These are phyloP conservation scores for Coleophoma crateriformis DNA, from an alignment of 2,329 filamentous ascomycete species.

Conservation along the genomic window DNA sequence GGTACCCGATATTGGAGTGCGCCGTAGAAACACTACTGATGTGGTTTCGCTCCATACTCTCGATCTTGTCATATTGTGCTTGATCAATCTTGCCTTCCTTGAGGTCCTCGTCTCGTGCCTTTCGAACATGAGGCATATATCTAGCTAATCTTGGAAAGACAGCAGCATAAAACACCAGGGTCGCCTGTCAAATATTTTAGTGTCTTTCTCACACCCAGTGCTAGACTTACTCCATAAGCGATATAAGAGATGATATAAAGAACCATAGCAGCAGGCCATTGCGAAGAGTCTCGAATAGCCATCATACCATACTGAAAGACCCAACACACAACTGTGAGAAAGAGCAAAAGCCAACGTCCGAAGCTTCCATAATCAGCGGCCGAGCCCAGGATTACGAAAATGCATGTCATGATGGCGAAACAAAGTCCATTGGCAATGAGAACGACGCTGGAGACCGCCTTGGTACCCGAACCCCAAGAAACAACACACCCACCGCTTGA, in stretches of 20 bases:
- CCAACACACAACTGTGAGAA: conserved; percentile 34
- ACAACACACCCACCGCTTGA: conserved; percentile 29
- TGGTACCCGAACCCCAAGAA: conserved; percentile 30
- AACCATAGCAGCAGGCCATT: conserved; percentile 35
- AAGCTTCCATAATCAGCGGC: conserved; percentile 36
- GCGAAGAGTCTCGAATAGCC: conserved; percentile 27
- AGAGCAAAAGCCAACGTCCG: conserved; percentile 33
- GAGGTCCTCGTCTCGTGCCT: conserved; percentile 33
- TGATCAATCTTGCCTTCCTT: conserved; percentile 30
- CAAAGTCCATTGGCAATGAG: conserved; percentile 36
- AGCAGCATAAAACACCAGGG: conserved; percentile 35
- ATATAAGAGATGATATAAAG: conserved; percentile 34
- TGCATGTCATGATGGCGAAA: conserved; percentile 34
- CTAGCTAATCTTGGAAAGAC: conserved; percentile 32
- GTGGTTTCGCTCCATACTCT: conserved; percentile 35
- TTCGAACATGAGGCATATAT: conserved; percentile 34
- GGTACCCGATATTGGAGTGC: conserved; percentile 36
- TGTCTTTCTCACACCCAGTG: too few species aligned
- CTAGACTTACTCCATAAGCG: conserved; percentile 22
- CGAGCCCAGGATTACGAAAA: conserved; percentile 35
- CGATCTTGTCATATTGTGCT: conserved; percentile 32
- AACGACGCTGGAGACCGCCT: conserved; percentile 31
- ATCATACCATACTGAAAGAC: conserved; percentile 34
- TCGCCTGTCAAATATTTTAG: conserved; percentile 18
- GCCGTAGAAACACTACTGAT: conserved; percentile 36